Evolutionary conservation across 2,329 filamentous ascomycete species (phyloP), one percentile per base, ranked within the genome.

Genomic region (Fusarium kyushuense): DNA sequence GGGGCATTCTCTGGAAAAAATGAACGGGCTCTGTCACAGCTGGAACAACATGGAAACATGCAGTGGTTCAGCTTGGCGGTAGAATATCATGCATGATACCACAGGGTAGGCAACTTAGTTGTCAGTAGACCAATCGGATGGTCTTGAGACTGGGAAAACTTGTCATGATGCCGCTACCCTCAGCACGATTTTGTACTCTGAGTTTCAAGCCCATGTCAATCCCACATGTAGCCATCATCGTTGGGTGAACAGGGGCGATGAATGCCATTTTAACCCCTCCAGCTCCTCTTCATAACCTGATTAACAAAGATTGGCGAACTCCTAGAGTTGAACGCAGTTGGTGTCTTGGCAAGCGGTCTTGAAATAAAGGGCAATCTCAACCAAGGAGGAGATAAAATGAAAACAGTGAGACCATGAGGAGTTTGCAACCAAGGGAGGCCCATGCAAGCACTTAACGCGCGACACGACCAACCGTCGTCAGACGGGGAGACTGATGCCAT

Each of bases 391-490:
- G 29, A n/a, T 32, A 36, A 25, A 27, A 27, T 27, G 41, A 36
- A 21, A 33, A 38, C 14, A 38, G 35, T n/a, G 46, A 41, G 38
- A 25, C 23, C 23, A 25, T 25, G 7, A 23, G 51, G 48, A 36
- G 52, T 42, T 33, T 29, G n/a, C 14, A 29, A n/a, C 14, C 40
- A 47, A 35, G 21, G 43, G 27, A 30, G 38, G 21, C n/a, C 53
- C 40, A 67, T 70, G 67, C 67, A 70, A 70, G 67, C 67, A 70
- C 67, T 70, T 70, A 70, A 70, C 67, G 58, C 67, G 67, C 42
- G 57, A 57, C 65, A 49, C 65, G 61, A 55, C 54, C 58, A 41
- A 32, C 38, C 36, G 60, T 54, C 53, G 47, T 63, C 38, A 30
- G 53, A 59, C 54, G 48, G 65, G 48, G 65, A 69, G 65, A 69